phyloP scores from a whole-genome alignment of 768 basidiomycete genomes.

The Dictyophora rubrovolvata region DNA sequence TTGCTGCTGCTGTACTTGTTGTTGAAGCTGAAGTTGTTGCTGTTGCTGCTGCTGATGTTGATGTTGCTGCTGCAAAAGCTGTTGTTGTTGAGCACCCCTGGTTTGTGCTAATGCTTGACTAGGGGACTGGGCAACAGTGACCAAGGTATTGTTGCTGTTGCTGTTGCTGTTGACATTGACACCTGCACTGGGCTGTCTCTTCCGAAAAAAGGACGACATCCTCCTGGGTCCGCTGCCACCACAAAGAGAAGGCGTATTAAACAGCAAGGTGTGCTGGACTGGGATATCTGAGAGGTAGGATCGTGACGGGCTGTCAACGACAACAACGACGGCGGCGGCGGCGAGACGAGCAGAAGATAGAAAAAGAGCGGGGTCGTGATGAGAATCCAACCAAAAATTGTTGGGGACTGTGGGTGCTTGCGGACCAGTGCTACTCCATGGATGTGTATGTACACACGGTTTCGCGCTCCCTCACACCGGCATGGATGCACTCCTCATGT shows the following conservation, averaged over 20 bases:
- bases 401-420: background rate
- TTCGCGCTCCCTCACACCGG: background rate
- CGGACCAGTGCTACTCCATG: background rate
- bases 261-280: background rate
- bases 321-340: background rate
- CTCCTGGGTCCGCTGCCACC: slow-evolving; percentile 46
- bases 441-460: background rate
- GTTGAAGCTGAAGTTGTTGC: slow-evolving; percentile 18
- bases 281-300: background rate
- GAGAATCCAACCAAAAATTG: background rate
- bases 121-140: slow-evolving; percentile 52
- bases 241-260: slow-evolving; percentile 41
- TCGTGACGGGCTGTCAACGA: background rate
- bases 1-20: slow-evolving; percentile 23
- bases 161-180: slow-evolving; percentile 21
- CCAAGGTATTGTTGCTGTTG: slow-evolving; percentile 20
- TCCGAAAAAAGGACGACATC: slow-evolving; percentile 93
- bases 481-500: background rate
- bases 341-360: background rate
- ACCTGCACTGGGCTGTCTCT: slow-evolving; percentile 55
- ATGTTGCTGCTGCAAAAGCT: slow-evolving; percentile 20
- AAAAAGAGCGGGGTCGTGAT: background rate
- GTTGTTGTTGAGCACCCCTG: slow-evolving; percentile 23
- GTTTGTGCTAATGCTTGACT: slow-evolving; percentile 58
- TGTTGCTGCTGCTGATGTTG: slow-evolving; percentile 24